A percentile compares a stretch with the other conserved stretches of the same genome.
Conservation (phyloP, 2,329 filamentous ascomycete genomes). For the Talaromyces sp. region DNA sequence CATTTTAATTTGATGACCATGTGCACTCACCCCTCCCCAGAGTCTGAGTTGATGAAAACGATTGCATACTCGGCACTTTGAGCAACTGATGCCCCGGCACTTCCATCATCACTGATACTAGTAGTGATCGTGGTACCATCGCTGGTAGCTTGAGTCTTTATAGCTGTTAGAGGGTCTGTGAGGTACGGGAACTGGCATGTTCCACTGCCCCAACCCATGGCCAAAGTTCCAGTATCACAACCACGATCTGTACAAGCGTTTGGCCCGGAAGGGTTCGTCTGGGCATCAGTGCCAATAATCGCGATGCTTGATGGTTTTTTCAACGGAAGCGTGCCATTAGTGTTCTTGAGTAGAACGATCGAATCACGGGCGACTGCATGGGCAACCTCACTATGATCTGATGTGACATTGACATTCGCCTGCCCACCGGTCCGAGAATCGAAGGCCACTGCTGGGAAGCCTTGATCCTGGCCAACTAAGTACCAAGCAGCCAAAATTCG, state of each 20-base stretch:
- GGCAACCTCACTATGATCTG: conserved; percentile 64
- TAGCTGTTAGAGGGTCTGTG: conserved; percentile 9
- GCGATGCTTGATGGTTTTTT: conserved; percentile 53
- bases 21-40: conserved; percentile 56
- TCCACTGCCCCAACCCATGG: conserved; percentile 84
- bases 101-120: conserved; percentile 36
- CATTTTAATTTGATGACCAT: conserved; percentile 44
- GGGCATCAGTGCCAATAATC: conserved; percentile 74
- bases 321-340: conserved; percentile 48
- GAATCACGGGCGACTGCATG: conserved; percentile 70
- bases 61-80: conserved; percentile 3
- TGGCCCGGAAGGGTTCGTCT: conserved; percentile 61
- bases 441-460: conserved; percentile 50
- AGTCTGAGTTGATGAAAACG: conserved; percentile 29
- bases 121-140: conserved; percentile 29
- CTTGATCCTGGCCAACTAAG: conserved; percentile 65
- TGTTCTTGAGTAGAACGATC: conserved; percentile 65
- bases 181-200: conserved; percentile 68
- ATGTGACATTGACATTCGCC: conserved; percentile 59
- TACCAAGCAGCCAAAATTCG: conserved; percentile 89
- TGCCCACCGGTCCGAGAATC: conserved; percentile 39
- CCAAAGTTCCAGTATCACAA: conserved; percentile 83
- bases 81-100: neutral
- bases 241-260: conserved; percentile 74
- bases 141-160: conserved; percentile 17